phyloP scores from a whole-genome alignment of 140 eudicot species.

The Eryngium alpinum region DNA sequence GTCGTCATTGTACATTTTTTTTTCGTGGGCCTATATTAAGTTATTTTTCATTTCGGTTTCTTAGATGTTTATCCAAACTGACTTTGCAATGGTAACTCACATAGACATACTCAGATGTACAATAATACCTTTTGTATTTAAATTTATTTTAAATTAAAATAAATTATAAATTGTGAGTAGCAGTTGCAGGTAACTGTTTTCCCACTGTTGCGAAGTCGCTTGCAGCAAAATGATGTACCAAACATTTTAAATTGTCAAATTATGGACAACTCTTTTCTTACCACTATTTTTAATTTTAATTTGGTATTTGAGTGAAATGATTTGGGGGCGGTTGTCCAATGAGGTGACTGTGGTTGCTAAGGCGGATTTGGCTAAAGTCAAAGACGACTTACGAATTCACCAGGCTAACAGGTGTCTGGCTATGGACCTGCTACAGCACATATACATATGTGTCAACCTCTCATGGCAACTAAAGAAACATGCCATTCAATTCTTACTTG shows the following conservation, averaged over 20 bases:
- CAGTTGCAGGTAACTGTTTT: constrained; percentile 60
- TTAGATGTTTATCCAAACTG: too few species aligned
- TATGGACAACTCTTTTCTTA: neutral
- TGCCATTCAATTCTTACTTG: constrained; percentile 47
- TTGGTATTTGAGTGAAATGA: constrained; percentile 39
- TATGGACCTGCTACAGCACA: constrained; percentile 59
- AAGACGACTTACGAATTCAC: constrained; percentile 40
- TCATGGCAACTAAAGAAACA: constrained; percentile 67
- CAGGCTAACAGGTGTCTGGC: constrained; percentile 82
- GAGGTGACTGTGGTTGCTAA: constrained; percentile 47
- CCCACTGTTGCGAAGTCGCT: neutral
- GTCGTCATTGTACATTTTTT: too few species aligned
- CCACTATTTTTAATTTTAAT: neutral
- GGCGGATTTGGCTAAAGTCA: constrained; percentile 48
- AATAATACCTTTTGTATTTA: too few species aligned
- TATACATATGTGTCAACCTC: constrained; percentile 47
- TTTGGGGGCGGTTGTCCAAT: constrained; percentile 59
- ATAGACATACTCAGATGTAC: too few species aligned
- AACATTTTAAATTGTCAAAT: neutral
- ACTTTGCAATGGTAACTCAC: too few species aligned
- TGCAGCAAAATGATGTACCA: neutral
- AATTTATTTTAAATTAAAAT: too few species aligned
- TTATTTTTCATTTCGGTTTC: too few species aligned
- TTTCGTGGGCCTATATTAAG: too few species aligned
- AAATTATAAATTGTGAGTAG: too few species aligned